These are phyloP conservation scores for Saccharomyces paradoxus DNA, from an alignment of 805 yeast genomes.

Conservation along the genomic window DNA sequence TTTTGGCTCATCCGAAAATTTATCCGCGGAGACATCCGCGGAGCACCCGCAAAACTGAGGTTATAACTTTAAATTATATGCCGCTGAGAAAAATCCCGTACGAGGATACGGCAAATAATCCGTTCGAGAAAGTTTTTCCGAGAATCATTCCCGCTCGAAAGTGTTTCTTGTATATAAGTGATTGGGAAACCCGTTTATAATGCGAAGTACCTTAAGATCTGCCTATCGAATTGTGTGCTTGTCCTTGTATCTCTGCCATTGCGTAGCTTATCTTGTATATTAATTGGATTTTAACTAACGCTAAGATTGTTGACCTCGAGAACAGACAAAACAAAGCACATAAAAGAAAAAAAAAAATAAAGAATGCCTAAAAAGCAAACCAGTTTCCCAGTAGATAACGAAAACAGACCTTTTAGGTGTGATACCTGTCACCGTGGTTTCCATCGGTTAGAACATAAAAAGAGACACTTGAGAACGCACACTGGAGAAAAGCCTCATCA, in stretches of 20 bases:
- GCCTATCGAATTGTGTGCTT: neutral
- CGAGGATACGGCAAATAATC: neutral
- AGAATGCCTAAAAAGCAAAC: neutral
- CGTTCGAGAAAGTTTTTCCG: neutral
- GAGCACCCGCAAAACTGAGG: neutral
- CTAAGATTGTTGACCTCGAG: neutral
- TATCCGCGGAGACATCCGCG: neutral
- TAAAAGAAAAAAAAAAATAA: neutral
- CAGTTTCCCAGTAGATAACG: constrained; percentile 7
- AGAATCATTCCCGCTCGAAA: neutral
- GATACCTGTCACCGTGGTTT: constrained; percentile 79
- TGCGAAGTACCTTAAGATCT: neutral
- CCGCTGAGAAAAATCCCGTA: neutral
- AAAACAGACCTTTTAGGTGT: constrained; percentile 70
- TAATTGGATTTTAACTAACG: neutral
- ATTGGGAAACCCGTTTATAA: neutral
- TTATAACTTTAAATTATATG: neutral
- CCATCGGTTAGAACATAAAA: constrained; percentile 83
- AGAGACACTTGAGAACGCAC: constrained; percentile 85
- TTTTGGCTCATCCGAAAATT: neutral
- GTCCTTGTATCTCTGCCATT: neutral
- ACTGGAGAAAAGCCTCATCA: constrained; percentile 90
- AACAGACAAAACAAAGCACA: neutral
- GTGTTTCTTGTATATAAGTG: neutral
- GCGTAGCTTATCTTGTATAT: neutral